These are phyloP conservation scores for Thraustochytrium striatum DNA, from an alignment of 352 stramenopile species.

Conservation along the genomic window DNA sequence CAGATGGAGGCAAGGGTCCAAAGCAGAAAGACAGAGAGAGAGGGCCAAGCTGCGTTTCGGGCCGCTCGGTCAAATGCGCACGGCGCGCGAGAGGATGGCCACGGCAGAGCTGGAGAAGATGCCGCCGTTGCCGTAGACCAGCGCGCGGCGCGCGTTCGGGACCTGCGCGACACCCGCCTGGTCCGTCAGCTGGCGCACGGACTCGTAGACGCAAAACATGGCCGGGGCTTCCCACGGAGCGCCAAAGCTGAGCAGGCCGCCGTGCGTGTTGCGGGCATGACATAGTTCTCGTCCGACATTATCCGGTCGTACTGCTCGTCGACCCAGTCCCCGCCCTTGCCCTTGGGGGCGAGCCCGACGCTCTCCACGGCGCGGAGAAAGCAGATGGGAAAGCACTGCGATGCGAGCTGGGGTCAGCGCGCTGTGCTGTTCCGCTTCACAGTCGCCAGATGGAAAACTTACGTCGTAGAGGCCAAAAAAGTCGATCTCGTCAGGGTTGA, in stretches of 20 bases:
- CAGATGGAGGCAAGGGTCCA: no score
- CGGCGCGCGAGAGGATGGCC: constrained; percentile 52
- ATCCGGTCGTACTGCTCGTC: constrained; percentile 55
- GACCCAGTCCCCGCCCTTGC: constrained; percentile 54
- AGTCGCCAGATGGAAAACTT: no score
- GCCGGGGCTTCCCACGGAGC: constrained; percentile 57
- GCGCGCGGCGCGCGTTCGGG: constrained; percentile 53
- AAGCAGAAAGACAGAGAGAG: no score
- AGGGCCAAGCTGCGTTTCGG: no score
- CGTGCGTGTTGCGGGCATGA: constrained; percentile 59
- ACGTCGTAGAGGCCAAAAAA: constrained; percentile 61
- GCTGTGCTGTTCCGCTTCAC: no score
- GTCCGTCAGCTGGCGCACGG: constrained; percentile 53
- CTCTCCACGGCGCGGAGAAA: constrained; percentile 58
- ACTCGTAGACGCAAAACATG: constrained; percentile 58
- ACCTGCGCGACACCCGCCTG: constrained; percentile 53
- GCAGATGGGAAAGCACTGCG: constrained; percentile 61
- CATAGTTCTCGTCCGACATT: constrained; percentile 50
- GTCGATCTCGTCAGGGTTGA: constrained; percentile 55
- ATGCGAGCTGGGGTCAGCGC: no score
- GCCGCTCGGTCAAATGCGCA: background rate
- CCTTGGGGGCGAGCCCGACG: constrained; percentile 54
- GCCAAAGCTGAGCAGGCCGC: constrained; percentile 57
- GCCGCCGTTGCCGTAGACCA: constrained; percentile 60
- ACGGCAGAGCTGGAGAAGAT: constrained; percentile 58